These are phyloP conservation scores for Beverwykella pulmonaria DNA, from an alignment of 495 filamentous ascomycete genomes.

Conservation along the genomic window DNA sequence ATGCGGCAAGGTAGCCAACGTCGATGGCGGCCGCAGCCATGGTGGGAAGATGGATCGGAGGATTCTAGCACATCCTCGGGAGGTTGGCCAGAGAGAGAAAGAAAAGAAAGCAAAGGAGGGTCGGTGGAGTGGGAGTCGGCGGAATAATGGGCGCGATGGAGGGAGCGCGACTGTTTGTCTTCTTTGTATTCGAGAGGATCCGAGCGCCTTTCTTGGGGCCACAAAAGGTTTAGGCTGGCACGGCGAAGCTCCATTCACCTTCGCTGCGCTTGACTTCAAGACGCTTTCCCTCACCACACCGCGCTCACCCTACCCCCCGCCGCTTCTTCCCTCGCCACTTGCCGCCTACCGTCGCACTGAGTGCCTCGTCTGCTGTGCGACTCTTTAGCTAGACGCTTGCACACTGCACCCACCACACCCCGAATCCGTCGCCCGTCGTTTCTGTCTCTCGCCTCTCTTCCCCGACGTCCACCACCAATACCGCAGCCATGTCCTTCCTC, in stretches of 20 bases:
- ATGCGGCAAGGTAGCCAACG: slow-evolving; percentile 72
- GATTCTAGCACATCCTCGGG: slow-evolving; percentile 30
- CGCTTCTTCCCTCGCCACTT: neutral
- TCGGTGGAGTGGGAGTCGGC: slow-evolving; percentile 1
- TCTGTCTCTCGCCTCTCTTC: neutral
- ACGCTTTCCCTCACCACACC: neutral
- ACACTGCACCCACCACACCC: neutral
- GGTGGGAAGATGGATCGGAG: slow-evolving; percentile 38
- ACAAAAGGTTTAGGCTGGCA: neutral
- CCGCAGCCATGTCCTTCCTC: slow-evolving; percentile 41
- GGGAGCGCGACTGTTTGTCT: neutral
- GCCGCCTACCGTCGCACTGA: neutral
- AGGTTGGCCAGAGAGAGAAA: neutral
- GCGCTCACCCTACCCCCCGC: neutral
- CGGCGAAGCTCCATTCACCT: neutral
- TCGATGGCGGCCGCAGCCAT: slow-evolving; percentile 81
- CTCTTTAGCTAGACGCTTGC: slow-evolving; percentile 28
- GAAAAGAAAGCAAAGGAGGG: slow-evolving; percentile 16
- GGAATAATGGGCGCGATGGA: neutral
- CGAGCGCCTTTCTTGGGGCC: slow-evolving; percentile 1
- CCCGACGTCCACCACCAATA: neutral
- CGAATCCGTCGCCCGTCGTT: neutral
- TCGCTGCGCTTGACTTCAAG: neutral
- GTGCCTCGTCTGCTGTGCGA: slow-evolving; percentile 1
- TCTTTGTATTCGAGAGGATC: neutral